These are phyloP conservation scores for Neopestalotiopsis clavispora DNA, from an alignment of 2,329 filamentous ascomycete species.

Conservation along the genomic window DNA sequence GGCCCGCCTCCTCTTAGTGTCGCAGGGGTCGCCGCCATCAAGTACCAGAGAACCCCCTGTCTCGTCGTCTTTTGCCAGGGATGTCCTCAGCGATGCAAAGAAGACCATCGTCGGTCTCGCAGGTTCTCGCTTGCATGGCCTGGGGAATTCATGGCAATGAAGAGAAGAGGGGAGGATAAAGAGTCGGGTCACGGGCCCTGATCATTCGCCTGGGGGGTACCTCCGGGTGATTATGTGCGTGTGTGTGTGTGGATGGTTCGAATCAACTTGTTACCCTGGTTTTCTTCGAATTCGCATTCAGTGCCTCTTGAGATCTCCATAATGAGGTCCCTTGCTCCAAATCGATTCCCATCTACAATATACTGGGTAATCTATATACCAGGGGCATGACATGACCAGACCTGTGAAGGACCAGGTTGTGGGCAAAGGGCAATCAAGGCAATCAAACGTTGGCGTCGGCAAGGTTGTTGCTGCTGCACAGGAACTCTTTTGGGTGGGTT, in stretches of 20 bases:
- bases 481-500: not conserved
- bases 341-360: not conserved
- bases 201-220: not conserved
- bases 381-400: not conserved
- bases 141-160: not conserved
- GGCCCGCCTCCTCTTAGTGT: not conserved
- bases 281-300: slow-evolving; percentile 7
- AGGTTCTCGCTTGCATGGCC: not conserved
- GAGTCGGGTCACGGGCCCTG: not conserved
- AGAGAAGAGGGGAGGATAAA: not conserved
- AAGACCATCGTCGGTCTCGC: not conserved
- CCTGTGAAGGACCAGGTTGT: not conserved
- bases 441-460: not conserved
- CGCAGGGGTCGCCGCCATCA: not conserved
- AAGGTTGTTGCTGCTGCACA: not conserved
- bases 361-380: not conserved
- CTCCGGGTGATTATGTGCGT: not conserved
- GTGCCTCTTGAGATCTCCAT: slow-evolving; percentile 9
- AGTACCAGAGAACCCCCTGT: not conserved
- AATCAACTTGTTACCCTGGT: too few species aligned
- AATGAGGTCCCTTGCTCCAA: not conserved
- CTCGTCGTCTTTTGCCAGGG: not conserved
- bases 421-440: not conserved
- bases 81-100: not conserved
- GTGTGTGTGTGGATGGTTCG: not conserved